These are phyloP conservation scores for Abortiporus biennis DNA, from an alignment of 1,284 basidiomycete genomes.

Conservation along the genomic window DNA sequence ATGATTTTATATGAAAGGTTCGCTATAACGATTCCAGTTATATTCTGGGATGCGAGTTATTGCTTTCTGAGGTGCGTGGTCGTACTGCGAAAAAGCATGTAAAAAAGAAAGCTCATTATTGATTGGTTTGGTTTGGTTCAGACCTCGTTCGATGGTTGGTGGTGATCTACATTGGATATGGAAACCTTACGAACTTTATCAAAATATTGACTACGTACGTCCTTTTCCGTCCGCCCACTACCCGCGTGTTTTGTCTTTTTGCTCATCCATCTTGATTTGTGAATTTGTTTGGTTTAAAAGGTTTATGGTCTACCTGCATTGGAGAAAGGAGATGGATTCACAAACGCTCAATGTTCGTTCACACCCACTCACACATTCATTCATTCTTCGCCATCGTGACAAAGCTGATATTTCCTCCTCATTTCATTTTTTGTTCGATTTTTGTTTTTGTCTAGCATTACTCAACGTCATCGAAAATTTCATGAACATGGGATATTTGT, in stretches of 20 bases:
- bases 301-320: conserved; percentile 70
- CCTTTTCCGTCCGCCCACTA: neutral
- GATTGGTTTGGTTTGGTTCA: too few relatives aligned
- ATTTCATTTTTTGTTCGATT: neutral
- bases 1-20: too few relatives aligned
- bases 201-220: conserved; percentile 60
- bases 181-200: conserved; percentile 76
- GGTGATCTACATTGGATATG: conserved; percentile 88
- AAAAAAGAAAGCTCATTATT: too few relatives aligned
- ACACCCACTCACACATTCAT: neutral
- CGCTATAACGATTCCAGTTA: conserved; percentile 49
- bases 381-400: conserved; percentile 5
- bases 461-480: conserved; percentile 79
- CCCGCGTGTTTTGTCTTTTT: conserved; percentile 1
- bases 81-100: too few relatives aligned
- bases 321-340: conserved; percentile 70
- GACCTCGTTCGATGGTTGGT: conserved; percentile 63
- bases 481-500: conserved; percentile 74
- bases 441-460: conserved; percentile 40
- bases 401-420: conserved; percentile 6
- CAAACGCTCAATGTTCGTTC: conserved; percentile 76
- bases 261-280: too few relatives aligned
- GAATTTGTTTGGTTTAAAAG: conserved; percentile 31
- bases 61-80: conserved; percentile 58
- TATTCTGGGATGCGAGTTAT: conserved; percentile 67